phyloP scores from a whole-genome alignment of 257 asterid genomes.

The Capsicum pubescens region DNA sequence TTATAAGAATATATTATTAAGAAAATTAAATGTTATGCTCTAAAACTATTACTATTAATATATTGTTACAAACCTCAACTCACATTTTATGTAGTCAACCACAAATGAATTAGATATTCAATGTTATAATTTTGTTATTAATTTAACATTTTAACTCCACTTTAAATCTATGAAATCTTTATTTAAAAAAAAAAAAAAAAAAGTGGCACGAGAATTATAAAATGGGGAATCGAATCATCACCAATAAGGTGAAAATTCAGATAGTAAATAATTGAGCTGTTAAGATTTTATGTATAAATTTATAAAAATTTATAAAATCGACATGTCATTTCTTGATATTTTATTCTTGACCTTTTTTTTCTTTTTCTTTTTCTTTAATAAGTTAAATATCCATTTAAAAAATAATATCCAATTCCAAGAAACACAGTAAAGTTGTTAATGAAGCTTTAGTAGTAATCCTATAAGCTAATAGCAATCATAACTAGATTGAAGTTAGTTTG shows the following conservation, averaged over 20 bases:
- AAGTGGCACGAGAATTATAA: no score
- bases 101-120: background rate
- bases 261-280: no score
- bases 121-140: background rate
- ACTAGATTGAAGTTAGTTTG: conserved; percentile 12
- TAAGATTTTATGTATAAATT: no score
- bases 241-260: no score
- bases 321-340: background rate
- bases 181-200: no score
- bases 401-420: conserved; percentile 9
- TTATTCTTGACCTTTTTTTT: background rate
- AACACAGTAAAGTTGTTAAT: background rate
- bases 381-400: background rate
- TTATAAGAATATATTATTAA: no score
- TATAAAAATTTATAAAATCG: no score
- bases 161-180: background rate
- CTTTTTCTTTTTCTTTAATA: background rate
- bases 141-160: conserved; percentile 5
- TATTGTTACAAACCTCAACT: background rate
- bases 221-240: no score
- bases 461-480: background rate
- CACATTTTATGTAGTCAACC: background rate
- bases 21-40: no score
- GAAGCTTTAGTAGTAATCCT: background rate
- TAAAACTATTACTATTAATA: no score